phyloP scores from a whole-genome alignment of 2,329 filamentous ascomycete genomes.

The Orbilia blumenaviensis region DNA sequence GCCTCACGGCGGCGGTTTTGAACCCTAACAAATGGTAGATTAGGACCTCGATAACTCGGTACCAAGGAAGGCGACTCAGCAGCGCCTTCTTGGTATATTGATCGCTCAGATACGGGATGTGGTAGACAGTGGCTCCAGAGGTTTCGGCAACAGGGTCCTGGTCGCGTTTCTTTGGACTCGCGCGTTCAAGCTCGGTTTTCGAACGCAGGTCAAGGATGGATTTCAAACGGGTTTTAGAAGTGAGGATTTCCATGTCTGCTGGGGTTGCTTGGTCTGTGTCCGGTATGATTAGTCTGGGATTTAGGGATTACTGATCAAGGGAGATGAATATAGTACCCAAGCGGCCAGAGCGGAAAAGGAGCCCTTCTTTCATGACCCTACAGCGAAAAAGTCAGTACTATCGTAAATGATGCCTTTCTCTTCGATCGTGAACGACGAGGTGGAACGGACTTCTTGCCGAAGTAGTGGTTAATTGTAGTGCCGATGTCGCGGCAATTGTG shows the following conservation, averaged over 20 bases:
- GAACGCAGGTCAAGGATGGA: slow-evolving; percentile 83
- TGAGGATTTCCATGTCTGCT: slow-evolving; percentile 70
- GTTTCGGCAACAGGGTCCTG: slow-evolving; percentile 69
- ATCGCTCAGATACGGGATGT: slow-evolving; percentile 25
- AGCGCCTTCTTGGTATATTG: slow-evolving; percentile 23
- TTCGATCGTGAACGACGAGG: not conserved
- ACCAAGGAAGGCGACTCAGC: slow-evolving; percentile 21
- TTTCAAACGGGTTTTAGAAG: slow-evolving; percentile 70
- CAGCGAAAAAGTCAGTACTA: too few relatives aligned
- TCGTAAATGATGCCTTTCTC: too few relatives aligned
- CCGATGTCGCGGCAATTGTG: slow-evolving; percentile 83
- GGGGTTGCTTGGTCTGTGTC: slow-evolving; percentile 74
- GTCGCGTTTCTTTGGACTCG: slow-evolving; percentile 32
- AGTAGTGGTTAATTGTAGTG: slow-evolving; percentile 70
- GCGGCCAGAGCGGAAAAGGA: slow-evolving; percentile 75
- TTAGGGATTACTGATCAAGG: not conserved
- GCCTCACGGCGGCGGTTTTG: slow-evolving; percentile 73
- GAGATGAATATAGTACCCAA: slow-evolving; percentile 64
- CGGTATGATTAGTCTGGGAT: not conserved
- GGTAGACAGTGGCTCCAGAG: slow-evolving; percentile 20
- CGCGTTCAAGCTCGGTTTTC: slow-evolving; percentile 65
- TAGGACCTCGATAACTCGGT: slow-evolving; percentile 67
- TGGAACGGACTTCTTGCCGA: slow-evolving; percentile 66
- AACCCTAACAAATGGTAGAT: slow-evolving; percentile 73
- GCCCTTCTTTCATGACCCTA: slow-evolving; percentile 68